Evolutionary conservation across 371 early-diverging fungal genomes (phyloP).

Genomic region (Nematocida sp.): DNA sequence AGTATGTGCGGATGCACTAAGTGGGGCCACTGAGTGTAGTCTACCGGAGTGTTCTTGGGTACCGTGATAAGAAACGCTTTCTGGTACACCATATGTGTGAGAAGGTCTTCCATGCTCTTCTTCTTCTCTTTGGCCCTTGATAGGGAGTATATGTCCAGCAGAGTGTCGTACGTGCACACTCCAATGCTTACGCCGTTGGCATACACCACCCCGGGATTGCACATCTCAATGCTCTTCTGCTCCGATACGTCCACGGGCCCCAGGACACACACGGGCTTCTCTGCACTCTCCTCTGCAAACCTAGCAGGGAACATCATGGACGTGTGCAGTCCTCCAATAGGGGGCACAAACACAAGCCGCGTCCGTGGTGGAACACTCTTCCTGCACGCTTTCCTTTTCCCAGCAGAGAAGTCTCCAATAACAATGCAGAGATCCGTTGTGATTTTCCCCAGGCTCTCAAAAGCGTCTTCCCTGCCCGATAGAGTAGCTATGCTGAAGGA

Average conservation of each 20-base stretch:
- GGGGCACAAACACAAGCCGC: background rate
- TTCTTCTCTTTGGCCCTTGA: background rate
- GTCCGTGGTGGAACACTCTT: background rate
- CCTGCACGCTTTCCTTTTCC: background rate
- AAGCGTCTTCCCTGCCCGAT: too few relatives aligned
- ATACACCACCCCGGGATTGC: conserved; percentile 14
- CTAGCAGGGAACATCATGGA: conserved; percentile 29
- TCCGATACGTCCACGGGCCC: background rate
- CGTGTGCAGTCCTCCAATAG: background rate
- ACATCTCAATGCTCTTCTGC: background rate
- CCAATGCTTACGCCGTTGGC: conserved; percentile 20
- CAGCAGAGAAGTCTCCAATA: conserved; percentile 17
- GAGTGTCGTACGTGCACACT: background rate
- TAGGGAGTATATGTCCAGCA: background rate
- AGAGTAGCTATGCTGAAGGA: background rate
- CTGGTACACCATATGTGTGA: conserved; percentile 14
- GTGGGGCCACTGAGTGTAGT: background rate
- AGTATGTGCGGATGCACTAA: conserved; percentile 13
- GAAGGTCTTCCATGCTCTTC: background rate
- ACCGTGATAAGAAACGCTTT: conserved; percentile 16
- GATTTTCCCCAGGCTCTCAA: background rate
- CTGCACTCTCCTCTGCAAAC: background rate
- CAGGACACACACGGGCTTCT: too few relatives aligned
- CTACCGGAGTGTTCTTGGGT: conserved; percentile 4
- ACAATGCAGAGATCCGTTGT: conserved; percentile 5